These are phyloP conservation scores for Phialophora chinensis DNA, from an alignment of 2,329 filamentous ascomycete genomes.

Conservation along the genomic window DNA sequence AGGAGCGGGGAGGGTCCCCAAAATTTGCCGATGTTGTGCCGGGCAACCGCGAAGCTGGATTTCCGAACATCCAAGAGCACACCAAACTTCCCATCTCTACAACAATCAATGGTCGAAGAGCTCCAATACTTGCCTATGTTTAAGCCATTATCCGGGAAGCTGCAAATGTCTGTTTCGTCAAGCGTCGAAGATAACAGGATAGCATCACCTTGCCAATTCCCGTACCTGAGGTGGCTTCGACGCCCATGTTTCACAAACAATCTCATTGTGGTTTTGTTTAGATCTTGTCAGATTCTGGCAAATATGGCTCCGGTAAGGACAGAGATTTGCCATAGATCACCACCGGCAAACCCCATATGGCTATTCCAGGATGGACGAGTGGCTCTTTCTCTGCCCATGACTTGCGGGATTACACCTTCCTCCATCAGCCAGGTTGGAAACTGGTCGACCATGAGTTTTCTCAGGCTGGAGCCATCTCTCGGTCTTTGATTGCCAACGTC, in stretches of 20 bases:
- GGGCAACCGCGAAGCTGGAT: neutral
- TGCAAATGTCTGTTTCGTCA: neutral
- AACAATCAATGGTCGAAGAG: neutral
- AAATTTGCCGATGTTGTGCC: conserved; percentile 8
- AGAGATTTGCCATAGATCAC: neutral
- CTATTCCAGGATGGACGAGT: neutral
- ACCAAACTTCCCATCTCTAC: neutral
- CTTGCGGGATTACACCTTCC: conserved; percentile 18
- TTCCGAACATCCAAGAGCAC: neutral
- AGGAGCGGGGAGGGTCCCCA: neutral
- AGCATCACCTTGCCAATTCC: neutral
- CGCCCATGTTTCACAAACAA: conserved; percentile 35
- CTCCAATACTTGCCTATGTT: neutral
- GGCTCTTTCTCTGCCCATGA: conserved; percentile 21
- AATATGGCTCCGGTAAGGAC: neutral
- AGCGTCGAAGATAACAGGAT: neutral
- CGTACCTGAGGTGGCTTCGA: conserved; percentile 19
- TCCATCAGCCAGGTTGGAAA: conserved; percentile 23
- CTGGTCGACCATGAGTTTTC: conserved; percentile 8
- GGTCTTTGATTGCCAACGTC: conserved; percentile 11
- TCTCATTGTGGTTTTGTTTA: conserved; percentile 22
- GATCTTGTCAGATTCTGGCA: conserved; percentile 15
- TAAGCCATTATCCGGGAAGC: neutral
- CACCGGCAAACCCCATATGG: neutral
- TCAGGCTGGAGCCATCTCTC: neutral